Evolutionary conservation across 345 rosid species (phyloP).

Genomic region (Passiflora organensis): DNA sequence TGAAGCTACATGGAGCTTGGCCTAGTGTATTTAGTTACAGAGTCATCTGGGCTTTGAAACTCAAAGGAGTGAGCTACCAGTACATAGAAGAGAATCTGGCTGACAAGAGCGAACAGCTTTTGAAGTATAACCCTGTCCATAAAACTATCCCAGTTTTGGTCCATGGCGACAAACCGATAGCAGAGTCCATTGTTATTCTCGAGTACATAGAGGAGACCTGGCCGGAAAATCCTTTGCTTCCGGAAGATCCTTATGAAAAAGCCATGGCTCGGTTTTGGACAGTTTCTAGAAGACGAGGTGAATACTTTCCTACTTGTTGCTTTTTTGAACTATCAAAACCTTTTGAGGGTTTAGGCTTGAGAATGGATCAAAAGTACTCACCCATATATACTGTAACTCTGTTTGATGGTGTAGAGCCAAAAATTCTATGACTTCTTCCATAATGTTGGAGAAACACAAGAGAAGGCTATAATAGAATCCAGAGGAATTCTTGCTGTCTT

Average conservation of each 20-base stretch:
- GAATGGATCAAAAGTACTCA: not conserved
- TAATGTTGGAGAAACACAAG: conserved; percentile 14
- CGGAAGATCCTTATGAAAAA: conserved; percentile 13
- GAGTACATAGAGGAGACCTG: conserved; percentile 17
- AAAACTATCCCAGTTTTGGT: conserved; percentile 14
- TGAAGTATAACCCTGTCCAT: conserved; percentile 18
- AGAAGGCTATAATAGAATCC: conserved; percentile 8
- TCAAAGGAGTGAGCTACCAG: conserved; percentile 18
- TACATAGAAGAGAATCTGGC: conserved; percentile 11
- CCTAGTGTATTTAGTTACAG: conserved; percentile 21
- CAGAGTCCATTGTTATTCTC: conserved; percentile 14
- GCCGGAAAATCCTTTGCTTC: conserved; percentile 18
- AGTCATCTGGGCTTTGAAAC: conserved; percentile 18
- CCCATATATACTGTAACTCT: not conserved
- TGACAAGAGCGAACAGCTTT: conserved; percentile 15
- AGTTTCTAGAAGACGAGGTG: conserved; percentile 16
- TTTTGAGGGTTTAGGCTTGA: not conserved
- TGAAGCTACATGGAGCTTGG: conserved; percentile 21
- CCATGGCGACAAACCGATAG: conserved; percentile 8
- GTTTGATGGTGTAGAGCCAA: not conserved
- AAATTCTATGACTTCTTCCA: conserved; percentile 8
- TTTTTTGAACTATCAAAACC: not conserved
- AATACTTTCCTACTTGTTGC: not conserved
- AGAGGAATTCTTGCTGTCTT: conserved; percentile 1
- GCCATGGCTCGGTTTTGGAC: conserved; percentile 20